Base-by-base conservation (phyloP, 2,329 filamentous ascomycete genomes). In the Parasarocladium wereldwijsianum region DNA sequence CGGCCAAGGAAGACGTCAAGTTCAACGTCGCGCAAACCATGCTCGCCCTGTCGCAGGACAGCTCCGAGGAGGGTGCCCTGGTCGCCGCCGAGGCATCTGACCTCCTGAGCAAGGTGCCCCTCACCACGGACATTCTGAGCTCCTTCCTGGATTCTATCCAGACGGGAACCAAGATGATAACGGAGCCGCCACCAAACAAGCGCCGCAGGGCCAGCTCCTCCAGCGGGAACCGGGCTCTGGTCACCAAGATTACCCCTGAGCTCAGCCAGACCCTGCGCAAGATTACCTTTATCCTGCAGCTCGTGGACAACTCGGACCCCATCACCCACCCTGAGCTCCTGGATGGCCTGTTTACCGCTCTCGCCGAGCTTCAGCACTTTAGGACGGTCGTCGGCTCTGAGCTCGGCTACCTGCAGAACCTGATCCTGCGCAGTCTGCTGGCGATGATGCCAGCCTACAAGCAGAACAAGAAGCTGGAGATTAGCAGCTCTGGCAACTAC, bases 331-430 rank as follows among this genome's bases (percentile, higher is more conserved):
- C 81, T 0, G 71, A 82, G 43, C 62, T 98, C 22, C 64, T 93
- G 5, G 73, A 75, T 35, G 73, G 71, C 17, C 62, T 98, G 4
- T 98, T 96, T 56, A 75, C 77, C 33, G 69, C 82, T 1, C 67
- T 98, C n/a, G 76, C 78, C 5, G 82, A 93, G 44, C 65, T 98
- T 15, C 85, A 93, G 43, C 78, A 84, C 36, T 80, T 90, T 49
- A 79, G 82, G 48, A 70, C 74, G 16, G 71, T 87, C 34, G 73
- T 86, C 16, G 76, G 81, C 24, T 87, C 85, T 1, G 86, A 92
- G 47, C 67, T 94, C 36, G 83, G 85, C 11, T 96, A 96, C 55
- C 62, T 96, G 24, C 80, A 96, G 49, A 83, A 80, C 39, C 58
- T 96, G 31, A 75, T 90, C 6, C 66, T 98, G 22, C 72, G 79